Conservation (phyloP, 2,329 filamentous ascomycete genomes). For the Fusarium nisikadoi region DNA sequence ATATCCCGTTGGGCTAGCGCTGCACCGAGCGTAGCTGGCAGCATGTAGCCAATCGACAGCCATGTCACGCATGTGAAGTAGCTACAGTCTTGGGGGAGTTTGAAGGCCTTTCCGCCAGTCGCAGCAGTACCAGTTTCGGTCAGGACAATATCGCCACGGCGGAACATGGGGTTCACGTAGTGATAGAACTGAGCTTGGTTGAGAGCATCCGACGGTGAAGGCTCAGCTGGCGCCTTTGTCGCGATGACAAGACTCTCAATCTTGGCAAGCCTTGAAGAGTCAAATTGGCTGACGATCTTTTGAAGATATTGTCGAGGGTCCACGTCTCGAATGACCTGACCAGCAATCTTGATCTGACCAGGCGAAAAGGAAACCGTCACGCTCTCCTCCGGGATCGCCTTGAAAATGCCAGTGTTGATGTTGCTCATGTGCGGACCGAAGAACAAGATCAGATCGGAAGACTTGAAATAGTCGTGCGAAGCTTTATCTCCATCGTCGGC, state of each 20-base stretch:
- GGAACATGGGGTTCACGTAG: constrained; percentile 14
- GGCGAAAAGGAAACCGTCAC: constrained; percentile 1
- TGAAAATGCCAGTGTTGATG: constrained; percentile 13
- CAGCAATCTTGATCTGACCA: neutral
- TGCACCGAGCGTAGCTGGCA: constrained; percentile 12
- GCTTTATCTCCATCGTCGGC: neutral
- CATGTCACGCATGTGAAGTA: constrained; percentile 18
- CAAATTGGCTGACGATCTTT: neutral
- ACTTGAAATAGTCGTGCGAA: constrained; percentile 1
- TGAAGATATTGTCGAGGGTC: neutral
- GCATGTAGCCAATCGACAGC: constrained; percentile 23
- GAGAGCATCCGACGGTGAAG: neutral
- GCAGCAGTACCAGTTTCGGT: constrained; percentile 20
- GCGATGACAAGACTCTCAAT: neutral
- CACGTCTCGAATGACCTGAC: neutral
- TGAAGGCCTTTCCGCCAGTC: constrained; percentile 9
- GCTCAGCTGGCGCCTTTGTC: neutral
- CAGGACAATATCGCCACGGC: neutral
- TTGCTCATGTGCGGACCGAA: constrained; percentile 16
- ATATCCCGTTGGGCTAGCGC: constrained; percentile 4
- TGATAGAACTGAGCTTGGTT: constrained; percentile 7
- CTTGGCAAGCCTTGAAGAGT: constrained; percentile 1
- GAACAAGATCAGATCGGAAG: constrained; percentile 7
- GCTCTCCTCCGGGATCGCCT: neutral
- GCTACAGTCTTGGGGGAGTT: neutral